Evolutionary conservation across 2,329 filamentous ascomycete species (phyloP).

Genomic region (Sphaerulina vaccinii): DNA sequence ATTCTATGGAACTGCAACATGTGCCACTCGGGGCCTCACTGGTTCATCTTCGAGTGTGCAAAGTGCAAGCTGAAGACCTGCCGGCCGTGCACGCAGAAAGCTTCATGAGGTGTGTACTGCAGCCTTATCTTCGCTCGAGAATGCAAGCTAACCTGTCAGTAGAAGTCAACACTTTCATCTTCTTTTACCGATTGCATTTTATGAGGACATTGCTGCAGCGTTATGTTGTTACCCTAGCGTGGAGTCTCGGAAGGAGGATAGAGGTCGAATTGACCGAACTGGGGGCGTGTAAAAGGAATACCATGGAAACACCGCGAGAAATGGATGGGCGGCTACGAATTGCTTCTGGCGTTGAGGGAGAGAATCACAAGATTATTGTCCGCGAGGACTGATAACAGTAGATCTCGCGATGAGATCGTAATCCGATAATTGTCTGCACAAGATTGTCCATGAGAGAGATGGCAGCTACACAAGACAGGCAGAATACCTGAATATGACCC

Average conservation of each 20-base stretch:
- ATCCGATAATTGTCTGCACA: constrained; percentile 15
- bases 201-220: constrained; percentile 30
- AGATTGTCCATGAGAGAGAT: not conserved
- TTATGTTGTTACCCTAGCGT: constrained; percentile 31
- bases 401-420: constrained; percentile 7
- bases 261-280: constrained; percentile 10
- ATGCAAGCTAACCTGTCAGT: not conserved
- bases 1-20: constrained; percentile 54
- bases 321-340: constrained; percentile 3
- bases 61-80: constrained; percentile 54
- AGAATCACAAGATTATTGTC: constrained; percentile 22
- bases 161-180: not conserved
- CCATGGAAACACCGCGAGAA: not conserved
- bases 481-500: not conserved
- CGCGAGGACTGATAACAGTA: constrained; percentile 24
- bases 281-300: constrained; percentile 12
- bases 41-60: constrained; percentile 52
- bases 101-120: constrained; percentile 31
- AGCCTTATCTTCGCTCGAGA: not conserved
- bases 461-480: not conserved
- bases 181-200: constrained; percentile 14
- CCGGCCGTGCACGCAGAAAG: constrained; percentile 47
- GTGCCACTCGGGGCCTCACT: constrained; percentile 52
- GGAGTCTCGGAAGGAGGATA: constrained; percentile 27
- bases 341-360: not conserved